A percentile compares a stretch with the other conserved stretches of the same genome.
These are phyloP conservation scores for Magnaporthales sp. DNA, from an alignment of 2,329 filamentous ascomycete species.

Conservation along the genomic window DNA sequence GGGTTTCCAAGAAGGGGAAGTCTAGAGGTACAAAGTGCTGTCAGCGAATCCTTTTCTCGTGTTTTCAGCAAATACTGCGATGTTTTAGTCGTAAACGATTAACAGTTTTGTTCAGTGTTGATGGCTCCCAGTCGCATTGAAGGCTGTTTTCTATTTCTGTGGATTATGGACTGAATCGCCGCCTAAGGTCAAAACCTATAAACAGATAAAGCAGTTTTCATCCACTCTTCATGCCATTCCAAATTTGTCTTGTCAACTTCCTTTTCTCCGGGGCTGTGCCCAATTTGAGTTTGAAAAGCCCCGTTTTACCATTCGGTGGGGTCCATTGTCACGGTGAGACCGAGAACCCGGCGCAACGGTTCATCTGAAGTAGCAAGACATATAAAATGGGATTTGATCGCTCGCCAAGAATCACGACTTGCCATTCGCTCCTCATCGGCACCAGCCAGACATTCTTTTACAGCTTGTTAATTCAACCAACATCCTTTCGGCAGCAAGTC, in stretches of 20 bases:
- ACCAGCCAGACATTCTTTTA: neutral
- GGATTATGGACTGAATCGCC: no score
- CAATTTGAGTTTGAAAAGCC: neutral
- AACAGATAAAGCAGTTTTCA: neutral
- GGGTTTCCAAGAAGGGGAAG: no score
- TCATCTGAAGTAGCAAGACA: neutral
- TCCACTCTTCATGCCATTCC: neutral
- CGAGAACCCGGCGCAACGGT: neutral
- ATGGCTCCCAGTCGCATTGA: no score
- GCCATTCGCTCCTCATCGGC: neutral
- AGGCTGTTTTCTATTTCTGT: no score
- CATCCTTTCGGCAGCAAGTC: neutral
- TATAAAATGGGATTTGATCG: neutral
- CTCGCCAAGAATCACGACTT: neutral
- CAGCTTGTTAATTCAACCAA: neutral
- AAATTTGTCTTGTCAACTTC: neutral
- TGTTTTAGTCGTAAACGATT: no score
- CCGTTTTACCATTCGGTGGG: neutral
- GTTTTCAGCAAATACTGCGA: no score
- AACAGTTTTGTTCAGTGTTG: no score
- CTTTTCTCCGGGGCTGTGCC: neutral
- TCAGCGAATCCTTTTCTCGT: no score
- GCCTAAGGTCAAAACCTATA: no score
- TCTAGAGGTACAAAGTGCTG: no score
- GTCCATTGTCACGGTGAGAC: neutral